Percentiles rank a stretch among this genome's conserved stretches.
Evolutionary conservation across 1,139 yeast species (phyloP).

Genomic region (Kluyveromyces sp.): DNA sequence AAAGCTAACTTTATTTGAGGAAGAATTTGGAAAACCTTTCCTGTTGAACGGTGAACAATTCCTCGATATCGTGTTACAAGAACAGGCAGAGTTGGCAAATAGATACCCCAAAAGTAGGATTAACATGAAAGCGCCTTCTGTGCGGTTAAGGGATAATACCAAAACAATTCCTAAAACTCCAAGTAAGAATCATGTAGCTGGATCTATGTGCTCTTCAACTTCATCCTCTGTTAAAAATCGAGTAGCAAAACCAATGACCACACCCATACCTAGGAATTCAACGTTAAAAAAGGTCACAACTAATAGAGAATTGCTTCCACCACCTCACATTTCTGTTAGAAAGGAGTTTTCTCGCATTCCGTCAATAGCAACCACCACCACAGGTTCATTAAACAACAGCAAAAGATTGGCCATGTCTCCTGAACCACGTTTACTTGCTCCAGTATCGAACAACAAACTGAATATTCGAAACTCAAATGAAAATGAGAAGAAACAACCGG

Average conservation of each 20-base stretch:
- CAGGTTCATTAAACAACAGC: not conserved
- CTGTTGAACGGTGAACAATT: conserved; percentile 42
- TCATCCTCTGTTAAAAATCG: not conserved
- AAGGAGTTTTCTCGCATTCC: conserved; percentile 1
- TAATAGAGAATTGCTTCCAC: not conserved
- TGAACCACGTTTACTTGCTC: not conserved
- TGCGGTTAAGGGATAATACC: not conserved
- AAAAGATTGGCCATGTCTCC: not conserved
- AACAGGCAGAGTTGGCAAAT: conserved; percentile 36
- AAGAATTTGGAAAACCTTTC: conserved; percentile 34
- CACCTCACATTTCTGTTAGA: not conserved
- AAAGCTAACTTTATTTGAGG: conserved; percentile 43
- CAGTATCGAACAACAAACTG: not conserved
- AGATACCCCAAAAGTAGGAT: conserved; percentile 29
- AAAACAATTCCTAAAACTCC: conserved; percentile 1
- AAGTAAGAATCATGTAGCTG: not conserved
- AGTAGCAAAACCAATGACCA: not conserved
- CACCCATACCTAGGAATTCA: not conserved
- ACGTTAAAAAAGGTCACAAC: too few species aligned
- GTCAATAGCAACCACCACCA: not conserved
- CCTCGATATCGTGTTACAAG: conserved; percentile 35
- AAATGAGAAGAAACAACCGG: not conserved
- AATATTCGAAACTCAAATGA: not conserved
- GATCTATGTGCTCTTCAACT: not conserved
- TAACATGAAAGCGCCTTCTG: conserved; percentile 5